Conservation (phyloP, 2,329 filamentous ascomycete species). For the Westerdykella aurantiaca region DNA sequence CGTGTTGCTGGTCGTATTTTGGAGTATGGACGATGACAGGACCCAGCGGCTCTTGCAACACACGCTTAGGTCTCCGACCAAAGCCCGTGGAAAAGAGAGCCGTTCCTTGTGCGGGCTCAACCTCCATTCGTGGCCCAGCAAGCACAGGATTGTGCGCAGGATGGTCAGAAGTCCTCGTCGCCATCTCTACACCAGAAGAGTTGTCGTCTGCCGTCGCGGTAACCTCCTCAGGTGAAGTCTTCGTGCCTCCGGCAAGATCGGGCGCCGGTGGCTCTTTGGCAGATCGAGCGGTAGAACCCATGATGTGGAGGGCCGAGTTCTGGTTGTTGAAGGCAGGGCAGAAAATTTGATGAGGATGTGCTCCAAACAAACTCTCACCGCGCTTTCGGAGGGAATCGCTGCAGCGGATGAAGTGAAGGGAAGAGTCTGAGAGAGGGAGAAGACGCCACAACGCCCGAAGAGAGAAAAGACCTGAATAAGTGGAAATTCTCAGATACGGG, state of each 20-base stretch:
- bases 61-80: constrained; percentile 9
- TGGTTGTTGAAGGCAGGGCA: background rate
- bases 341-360: background rate
- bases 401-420: background rate
- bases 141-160: too few relatives aligned
- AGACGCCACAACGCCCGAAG: constrained; percentile 2
- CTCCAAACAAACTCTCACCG: background rate
- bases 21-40: constrained; percentile 24
- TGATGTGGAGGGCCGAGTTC: constrained; percentile 1
- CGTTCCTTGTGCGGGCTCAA: constrained; percentile 4
- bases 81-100: constrained; percentile 30
- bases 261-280: background rate
- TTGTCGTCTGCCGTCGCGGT: too few relatives aligned
- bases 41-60: constrained; percentile 6
- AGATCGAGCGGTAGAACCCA: background rate
- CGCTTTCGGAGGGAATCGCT: background rate
- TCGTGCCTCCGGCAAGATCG: background rate
- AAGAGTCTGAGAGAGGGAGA: background rate
- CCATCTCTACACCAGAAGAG: too few relatives aligned
- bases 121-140: too few relatives aligned
- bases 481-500: constrained; percentile 2
- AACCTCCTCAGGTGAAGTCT: background rate
- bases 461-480: constrained; percentile 1
- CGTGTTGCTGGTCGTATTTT: constrained; percentile 6
- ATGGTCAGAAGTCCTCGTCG: too few relatives aligned